Base-by-base conservation (phyloP, 1,284 basidiomycete species). In the Leccinum holopus region DNA sequence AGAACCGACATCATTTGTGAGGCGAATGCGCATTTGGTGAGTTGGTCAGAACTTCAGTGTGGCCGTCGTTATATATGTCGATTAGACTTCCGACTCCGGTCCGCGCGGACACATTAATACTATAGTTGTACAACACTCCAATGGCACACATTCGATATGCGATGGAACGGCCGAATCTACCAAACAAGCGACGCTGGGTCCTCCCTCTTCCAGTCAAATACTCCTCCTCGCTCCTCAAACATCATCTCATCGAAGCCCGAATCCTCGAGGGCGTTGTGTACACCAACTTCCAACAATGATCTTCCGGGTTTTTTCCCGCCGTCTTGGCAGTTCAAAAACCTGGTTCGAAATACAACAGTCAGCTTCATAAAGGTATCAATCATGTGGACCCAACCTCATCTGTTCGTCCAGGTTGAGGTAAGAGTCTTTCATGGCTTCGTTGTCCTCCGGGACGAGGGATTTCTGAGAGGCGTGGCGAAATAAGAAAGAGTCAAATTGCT, bases 331-430 rank as follows among this genome's bases (percentile, higher is more conserved):
- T 76, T 69, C 57, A 78, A 61, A 41, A 78, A 78, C 11, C 76
- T 78, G 32, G n/a, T 44, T 14, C 47, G 18, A 1, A 25, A 18
- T 5, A 18, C 10, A 1, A 41, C n/a, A 25, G 21, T 62, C 58
- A 66, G 35, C 14, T 52, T 28, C 33, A 3, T 14, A 55, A 52
- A 14, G 25, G 25, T 25, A 49, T 49, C 11, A 21, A 14, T 25
- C 18, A 44, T 44, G 47, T 14, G 9, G 16, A 30, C 5, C 10
- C 10, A 30, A 75, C 76, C 76, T 61, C 75, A 78, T 74, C 11
- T 73, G 58, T 64, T 79, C 78, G 55, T 80, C 78, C 25, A 79
- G 59, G 52, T 70, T 69, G 7, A 79, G 63, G 54, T 79, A 79
- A 1, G 75, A 78, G 53, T 77, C 75, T 47, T 73, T 73, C 75